Evolutionary conservation across 1,284 basidiomycete genomes (phyloP).

Genomic region (Chalciporus sp.): DNA sequence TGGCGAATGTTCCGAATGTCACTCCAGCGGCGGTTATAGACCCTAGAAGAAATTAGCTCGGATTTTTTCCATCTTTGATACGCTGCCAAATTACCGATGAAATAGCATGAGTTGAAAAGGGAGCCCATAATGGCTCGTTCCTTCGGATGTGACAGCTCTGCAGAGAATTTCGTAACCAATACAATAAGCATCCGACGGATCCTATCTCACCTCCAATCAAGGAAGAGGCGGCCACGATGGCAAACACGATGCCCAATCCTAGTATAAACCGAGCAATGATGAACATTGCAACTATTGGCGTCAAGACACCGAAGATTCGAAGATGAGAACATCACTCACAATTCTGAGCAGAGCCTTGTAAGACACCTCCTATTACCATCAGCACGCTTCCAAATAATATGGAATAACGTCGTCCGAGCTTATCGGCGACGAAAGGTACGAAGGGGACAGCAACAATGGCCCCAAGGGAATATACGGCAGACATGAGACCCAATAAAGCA

Average conservation of each 20-base stretch:
- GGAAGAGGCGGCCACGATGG: conserved; percentile 17
- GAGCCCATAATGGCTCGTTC: conserved; percentile 19
- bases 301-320: not conserved
- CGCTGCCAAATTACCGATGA: conserved; percentile 5
- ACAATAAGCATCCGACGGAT: not conserved
- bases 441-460: conserved; percentile 16
- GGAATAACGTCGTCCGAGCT: conserved; percentile 19
- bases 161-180: not conserved
- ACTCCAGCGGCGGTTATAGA: conserved; percentile 27
- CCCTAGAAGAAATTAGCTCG: conserved; percentile 8
- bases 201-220: conserved; percentile 18
- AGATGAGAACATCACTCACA: conserved; percentile 5
- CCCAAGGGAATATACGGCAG: conserved; percentile 19
- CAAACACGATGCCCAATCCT: conserved; percentile 13
- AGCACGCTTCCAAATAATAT: conserved; percentile 21
- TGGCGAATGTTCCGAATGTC: conserved; percentile 51
- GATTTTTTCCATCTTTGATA: too few relatives aligned
- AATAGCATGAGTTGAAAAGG: conserved; percentile 12
- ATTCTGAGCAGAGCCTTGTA: conserved; percentile 21
- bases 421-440: conserved; percentile 13
- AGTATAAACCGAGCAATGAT: conserved; percentile 22
- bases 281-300: conserved; percentile 18
- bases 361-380: conserved; percentile 12
- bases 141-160: conserved; percentile 27
- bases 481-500: conserved; percentile 17